phyloP scores from a whole-genome alignment of 2,329 filamentous ascomycete species.

The Leptographium procerum region DNA sequence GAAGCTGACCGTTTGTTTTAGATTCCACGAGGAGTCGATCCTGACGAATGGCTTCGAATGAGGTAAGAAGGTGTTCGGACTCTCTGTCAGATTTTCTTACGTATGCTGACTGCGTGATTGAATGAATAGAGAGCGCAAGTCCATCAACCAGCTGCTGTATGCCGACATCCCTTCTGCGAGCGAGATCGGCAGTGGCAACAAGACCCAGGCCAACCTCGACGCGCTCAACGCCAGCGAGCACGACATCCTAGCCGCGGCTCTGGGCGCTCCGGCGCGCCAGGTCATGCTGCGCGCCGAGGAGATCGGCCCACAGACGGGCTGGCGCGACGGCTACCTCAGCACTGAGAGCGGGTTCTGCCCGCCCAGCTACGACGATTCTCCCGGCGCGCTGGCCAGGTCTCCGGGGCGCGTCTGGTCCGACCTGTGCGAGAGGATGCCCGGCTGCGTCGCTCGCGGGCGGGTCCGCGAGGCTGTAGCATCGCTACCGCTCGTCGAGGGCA shows the following conservation, averaged over 20 bases:
- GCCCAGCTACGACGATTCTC: constrained; percentile 36
- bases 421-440: constrained; percentile 41
- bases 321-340: constrained; percentile 41
- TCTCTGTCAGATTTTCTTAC: too few relatives aligned
- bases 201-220: constrained; percentile 28
- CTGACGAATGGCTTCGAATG: too few relatives aligned
- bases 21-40: too few relatives aligned
- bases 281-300: constrained; percentile 41
- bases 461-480: constrained; percentile 37
- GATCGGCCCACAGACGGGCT: constrained; percentile 37
- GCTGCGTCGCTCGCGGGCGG: constrained; percentile 36
- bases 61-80: too few relatives aligned
- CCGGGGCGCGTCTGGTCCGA: constrained; percentile 44
- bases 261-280: constrained; percentile 42
- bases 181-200: constrained; percentile 12
- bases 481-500: constrained; percentile 36
- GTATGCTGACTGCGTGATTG: too few relatives aligned
- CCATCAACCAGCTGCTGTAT: constrained; percentile 7
- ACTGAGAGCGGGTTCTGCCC: constrained; percentile 41
- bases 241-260: constrained; percentile 37
- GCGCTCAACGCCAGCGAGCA: constrained; percentile 34
- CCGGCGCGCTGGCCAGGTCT: constrained; percentile 32
- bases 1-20: too few relatives aligned
- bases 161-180: neutral
- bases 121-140: constrained; percentile 17